A percentile compares a stretch with the other conserved stretches of the same genome.
Conservation (phyloP, 192 early-diverging fungal species). For the Haplosporangium gracile region DNA sequence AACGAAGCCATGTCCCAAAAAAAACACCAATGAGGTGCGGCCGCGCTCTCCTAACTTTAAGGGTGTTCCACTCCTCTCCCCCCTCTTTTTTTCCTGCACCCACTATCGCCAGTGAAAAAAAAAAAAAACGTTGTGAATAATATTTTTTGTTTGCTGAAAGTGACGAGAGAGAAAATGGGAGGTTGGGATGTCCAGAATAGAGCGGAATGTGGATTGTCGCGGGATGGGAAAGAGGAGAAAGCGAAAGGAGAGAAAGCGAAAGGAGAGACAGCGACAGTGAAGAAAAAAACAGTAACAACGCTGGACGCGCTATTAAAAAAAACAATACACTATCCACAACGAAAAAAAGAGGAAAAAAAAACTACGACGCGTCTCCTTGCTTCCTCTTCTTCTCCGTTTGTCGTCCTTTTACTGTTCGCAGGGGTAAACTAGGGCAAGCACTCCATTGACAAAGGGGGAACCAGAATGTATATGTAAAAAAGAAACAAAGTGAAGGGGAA, state of each 20-base stretch:
- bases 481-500: background rate
- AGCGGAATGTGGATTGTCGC: conserved; percentile 7
- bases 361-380: background rate
- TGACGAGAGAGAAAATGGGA: background rate
- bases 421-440: background rate
- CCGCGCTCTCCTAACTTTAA: conserved; percentile 25
- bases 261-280: background rate
- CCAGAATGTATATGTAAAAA: background rate
- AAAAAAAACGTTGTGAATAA: background rate
- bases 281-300: conserved; percentile 1
- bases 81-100: background rate
- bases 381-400: background rate
- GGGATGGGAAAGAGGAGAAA: conserved; percentile 1
- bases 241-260: background rate
- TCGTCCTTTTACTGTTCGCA: background rate
- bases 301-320: background rate
- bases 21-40: conserved; percentile 8
- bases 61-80: background rate
- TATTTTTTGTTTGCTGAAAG: background rate
- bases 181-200: background rate
- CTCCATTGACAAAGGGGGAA: background rate
- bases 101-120: background rate
- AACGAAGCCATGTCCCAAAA: background rate
- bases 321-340: conserved; percentile 59
- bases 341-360: conserved; percentile 15